Conservation (phyloP, 2,329 filamentous ascomycete genomes). For the Penicillium paneum region DNA sequence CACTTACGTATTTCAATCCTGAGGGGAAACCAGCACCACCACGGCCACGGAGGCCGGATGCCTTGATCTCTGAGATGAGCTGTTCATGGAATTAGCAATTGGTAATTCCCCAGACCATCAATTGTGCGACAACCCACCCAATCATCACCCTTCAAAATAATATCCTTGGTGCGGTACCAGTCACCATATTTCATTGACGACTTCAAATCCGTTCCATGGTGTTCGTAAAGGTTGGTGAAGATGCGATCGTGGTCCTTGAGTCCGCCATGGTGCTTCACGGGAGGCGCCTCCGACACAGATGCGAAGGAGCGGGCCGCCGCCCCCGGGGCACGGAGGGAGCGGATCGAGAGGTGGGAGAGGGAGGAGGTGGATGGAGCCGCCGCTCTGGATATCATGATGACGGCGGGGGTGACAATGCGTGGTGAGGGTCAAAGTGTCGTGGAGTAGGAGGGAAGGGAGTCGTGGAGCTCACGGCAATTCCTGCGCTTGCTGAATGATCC, state of each 20-base stretch:
- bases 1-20: constrained; percentile 93
- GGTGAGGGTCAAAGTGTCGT: constrained; percentile 25
- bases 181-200: constrained; percentile 97
- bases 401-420: constrained; percentile 33
- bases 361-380: constrained; percentile 44
- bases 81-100: constrained; percentile 35
- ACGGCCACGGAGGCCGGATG: constrained; percentile 89
- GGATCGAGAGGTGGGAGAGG: constrained; percentile 40
- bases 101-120: not conserved
- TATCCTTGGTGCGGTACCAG: constrained; percentile 99
- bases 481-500: constrained; percentile 41
- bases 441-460: constrained; percentile 24
- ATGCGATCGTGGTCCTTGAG: constrained; percentile 96
- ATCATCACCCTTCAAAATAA: constrained; percentile 92
- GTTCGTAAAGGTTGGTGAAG: constrained; percentile 97
- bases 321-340: constrained; percentile 41
- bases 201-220: constrained; percentile 86
- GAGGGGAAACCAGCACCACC: constrained; percentile 98
- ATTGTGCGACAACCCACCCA: constrained; percentile 56
- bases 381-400: constrained; percentile 47
- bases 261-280: constrained; percentile 72
- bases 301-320: constrained; percentile 65
- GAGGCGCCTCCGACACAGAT: constrained; percentile 66
- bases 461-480: constrained; percentile 35
- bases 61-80: constrained; percentile 97